These are phyloP conservation scores for Termitomyces titanicus DNA, from an alignment of 768 basidiomycete species.

Conservation along the genomic window DNA sequence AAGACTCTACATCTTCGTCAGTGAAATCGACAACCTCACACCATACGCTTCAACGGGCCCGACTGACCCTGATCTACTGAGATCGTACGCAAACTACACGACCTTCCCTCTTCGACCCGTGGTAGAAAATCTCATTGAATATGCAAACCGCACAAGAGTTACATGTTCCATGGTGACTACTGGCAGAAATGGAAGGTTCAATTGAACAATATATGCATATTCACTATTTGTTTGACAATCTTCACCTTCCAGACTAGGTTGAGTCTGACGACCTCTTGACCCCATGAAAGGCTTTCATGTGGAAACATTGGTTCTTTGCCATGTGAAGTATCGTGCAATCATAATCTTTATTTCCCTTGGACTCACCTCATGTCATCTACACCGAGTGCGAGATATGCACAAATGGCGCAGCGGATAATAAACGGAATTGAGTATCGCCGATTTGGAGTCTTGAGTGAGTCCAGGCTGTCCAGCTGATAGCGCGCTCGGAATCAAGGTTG, in stretches of 20 bases:
- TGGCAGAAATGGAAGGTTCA: no score
- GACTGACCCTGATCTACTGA: slow-evolving; percentile 8
- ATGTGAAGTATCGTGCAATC: slow-evolving; percentile 6
- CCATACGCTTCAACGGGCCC: slow-evolving; percentile 8
- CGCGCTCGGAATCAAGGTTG: background rate
- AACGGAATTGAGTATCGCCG: slow-evolving; percentile 15
- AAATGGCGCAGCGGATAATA: slow-evolving; percentile 22
- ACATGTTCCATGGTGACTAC: slow-evolving; percentile 47
- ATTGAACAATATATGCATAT: no score
- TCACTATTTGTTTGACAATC: no score
- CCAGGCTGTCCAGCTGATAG: slow-evolving; percentile 6
- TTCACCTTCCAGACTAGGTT: no score
- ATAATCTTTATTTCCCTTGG: background rate
- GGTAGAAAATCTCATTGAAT: slow-evolving; percentile 58
- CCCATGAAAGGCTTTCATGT: background rate
- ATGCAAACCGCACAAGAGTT: slow-evolving; percentile 42
- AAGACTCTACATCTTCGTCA: slow-evolving; percentile 14
- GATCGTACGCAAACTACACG: slow-evolving; percentile 58
- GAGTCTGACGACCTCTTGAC: background rate
- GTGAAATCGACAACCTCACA: slow-evolving; percentile 9
- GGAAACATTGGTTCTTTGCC: background rate
- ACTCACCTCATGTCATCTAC: background rate
- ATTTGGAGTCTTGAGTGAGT: background rate
- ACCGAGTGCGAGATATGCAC: slow-evolving; percentile 8
- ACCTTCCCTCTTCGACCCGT: slow-evolving; percentile 52